Conservation (phyloP, 169 alveolate genomes). For the Amoebophrya sp. region DNA sequence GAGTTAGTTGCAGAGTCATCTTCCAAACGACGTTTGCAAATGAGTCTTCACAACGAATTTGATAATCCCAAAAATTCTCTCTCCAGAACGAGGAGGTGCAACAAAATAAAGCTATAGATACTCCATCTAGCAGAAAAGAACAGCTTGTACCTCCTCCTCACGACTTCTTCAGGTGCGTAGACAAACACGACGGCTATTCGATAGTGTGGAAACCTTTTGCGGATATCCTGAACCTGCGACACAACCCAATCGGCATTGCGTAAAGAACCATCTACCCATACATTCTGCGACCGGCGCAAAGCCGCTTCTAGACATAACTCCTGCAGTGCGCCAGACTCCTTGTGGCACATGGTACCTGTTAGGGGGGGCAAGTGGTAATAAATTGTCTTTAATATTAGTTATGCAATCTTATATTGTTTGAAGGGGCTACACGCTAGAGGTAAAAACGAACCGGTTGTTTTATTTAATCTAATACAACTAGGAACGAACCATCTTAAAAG, state of each 20-base stretch:
- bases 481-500: too few relatives aligned
- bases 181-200: background rate
- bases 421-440: too few relatives aligned
- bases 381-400: too few relatives aligned
- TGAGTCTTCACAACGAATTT: background rate
- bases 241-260: background rate
- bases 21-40: background rate
- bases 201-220: background rate
- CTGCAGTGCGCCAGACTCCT: conserved; percentile 5
- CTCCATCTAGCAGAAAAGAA: background rate
- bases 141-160: background rate
- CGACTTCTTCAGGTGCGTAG: background rate
- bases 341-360: background rate
- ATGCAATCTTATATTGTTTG: too few relatives aligned
- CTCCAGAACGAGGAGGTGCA: too few relatives aligned
- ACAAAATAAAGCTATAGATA: too few relatives aligned
- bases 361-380: too few relatives aligned
- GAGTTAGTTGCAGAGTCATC: background rate
- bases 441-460: too few relatives aligned
- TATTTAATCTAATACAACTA: too few relatives aligned
- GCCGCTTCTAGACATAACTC: background rate
- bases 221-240: background rate
- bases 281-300: background rate
- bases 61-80: too few relatives aligned
- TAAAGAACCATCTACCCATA: background rate